Evolutionary conservation across 73 alveolate species (phyloP).

Genomic region (Symbiodinium natans): DNA sequence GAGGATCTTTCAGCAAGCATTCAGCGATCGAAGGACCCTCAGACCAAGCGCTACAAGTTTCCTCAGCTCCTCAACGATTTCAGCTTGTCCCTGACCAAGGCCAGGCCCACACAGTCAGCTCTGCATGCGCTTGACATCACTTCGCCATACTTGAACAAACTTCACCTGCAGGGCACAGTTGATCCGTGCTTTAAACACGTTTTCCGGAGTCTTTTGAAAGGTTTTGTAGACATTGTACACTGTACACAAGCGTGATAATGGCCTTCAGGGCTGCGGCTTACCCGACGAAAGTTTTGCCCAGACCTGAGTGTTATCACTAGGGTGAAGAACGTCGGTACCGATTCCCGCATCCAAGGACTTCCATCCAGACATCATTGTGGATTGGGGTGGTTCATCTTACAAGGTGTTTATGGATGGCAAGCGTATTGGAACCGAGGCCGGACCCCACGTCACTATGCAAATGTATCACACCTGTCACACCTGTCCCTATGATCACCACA

Average conservation of each 20-base stretch:
- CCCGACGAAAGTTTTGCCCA: conserved; percentile 16
- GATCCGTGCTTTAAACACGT: too few species aligned
- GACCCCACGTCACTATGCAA: not conserved
- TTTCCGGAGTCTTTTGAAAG: too few species aligned
- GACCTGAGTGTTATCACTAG: not conserved
- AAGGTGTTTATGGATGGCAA: conserved; percentile 86
- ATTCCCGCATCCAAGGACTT: not conserved
- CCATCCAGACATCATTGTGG: conserved; percentile 87
- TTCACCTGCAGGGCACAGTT: too few species aligned
- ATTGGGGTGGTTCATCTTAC: conserved; percentile 86
- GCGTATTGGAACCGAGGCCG: conserved; percentile 88
- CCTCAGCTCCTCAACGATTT: conserved; percentile 86
- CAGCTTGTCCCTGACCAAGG: conserved; percentile 91
- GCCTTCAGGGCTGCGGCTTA: conserved; percentile 60
- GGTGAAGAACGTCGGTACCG: not conserved
- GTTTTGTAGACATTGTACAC: too few species aligned
- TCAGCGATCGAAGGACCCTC: conserved; percentile 33
- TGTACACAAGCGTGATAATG: too few species aligned
- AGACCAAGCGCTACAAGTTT: conserved; percentile 83
- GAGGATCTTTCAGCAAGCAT: not conserved
- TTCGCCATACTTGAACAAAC: too few species aligned
- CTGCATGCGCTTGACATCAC: not conserved
- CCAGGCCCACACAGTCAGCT: not conserved
- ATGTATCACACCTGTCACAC: too few species aligned
- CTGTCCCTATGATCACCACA: too few species aligned